phyloP scores from a whole-genome alignment of 306 rosid species.

The Cicer chorassanicum region DNA sequence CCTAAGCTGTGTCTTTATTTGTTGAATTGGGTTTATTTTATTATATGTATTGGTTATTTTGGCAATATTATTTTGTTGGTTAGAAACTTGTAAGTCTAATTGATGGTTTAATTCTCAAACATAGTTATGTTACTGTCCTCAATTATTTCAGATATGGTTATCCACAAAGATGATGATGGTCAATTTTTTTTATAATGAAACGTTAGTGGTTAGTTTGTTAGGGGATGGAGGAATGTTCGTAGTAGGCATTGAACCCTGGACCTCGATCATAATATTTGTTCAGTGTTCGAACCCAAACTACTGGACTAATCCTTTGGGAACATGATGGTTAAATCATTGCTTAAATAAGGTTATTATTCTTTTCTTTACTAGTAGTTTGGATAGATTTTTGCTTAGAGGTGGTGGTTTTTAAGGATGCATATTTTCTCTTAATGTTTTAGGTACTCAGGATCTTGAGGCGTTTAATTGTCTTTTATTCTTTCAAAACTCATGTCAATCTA shows the following conservation, averaged over 20 bases:
- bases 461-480: slow-evolving; percentile 18
- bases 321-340: slow-evolving; percentile 35
- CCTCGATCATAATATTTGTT: too few relatives aligned
- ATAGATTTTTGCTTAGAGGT: slow-evolving; percentile 31
- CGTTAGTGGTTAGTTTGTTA: too few relatives aligned
- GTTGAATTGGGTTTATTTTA: slow-evolving; percentile 40
- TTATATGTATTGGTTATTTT: slow-evolving; percentile 2
- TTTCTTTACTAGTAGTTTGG: slow-evolving; percentile 2
- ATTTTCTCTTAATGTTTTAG: slow-evolving; percentile 39
- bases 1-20: slow-evolving; percentile 36
- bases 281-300: too few relatives aligned
- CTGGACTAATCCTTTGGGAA: too few relatives aligned
- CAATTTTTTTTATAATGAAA: too few relatives aligned
- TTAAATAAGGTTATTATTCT: slow-evolving; percentile 32
- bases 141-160: slow-evolving; percentile 27
- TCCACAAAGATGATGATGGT: slow-evolving; percentile 23
- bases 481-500: background rate
- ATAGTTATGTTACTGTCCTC: background rate
- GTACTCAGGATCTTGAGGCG: background rate
- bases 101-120: slow-evolving; percentile 26
- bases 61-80: slow-evolving; percentile 10
- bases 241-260: too few relatives aligned
- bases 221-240: too few relatives aligned
- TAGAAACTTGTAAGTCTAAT: slow-evolving; percentile 22
- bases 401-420: slow-evolving; percentile 38